A percentile compares a stretch with the other conserved stretches of the same genome.
phyloP scores from a whole-genome alignment of 306 rosid genomes.

The Luffa acutangula region DNA sequence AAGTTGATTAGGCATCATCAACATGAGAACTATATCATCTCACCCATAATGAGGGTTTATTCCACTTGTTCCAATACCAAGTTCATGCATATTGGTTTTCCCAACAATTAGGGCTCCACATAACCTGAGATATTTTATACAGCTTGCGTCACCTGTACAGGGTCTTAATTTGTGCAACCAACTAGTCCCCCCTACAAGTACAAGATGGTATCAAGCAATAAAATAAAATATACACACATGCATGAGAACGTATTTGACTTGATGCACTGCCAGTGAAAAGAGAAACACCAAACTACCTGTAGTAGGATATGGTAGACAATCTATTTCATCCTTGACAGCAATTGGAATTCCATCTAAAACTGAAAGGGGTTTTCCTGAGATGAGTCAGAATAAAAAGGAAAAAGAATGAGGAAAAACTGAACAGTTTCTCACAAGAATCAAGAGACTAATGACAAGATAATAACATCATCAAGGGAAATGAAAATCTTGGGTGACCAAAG shows the following conservation, averaged over 20 bases:
- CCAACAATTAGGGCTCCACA: constrained; percentile 87
- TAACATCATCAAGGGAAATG: not conserved
- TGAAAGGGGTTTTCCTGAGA: constrained; percentile 62
- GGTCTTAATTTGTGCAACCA: constrained; percentile 79
- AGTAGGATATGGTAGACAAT: constrained; percentile 86
- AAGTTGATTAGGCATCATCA: not conserved
- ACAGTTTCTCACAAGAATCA: not conserved
- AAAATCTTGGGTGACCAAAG: not conserved
- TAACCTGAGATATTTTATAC: constrained; percentile 57
- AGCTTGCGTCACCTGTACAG: constrained; percentile 67
- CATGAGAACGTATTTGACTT: not conserved
- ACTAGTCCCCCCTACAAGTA: constrained; percentile 63
- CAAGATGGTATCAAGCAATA: not conserved
- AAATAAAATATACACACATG: not conserved
- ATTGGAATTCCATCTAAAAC: constrained; percentile 72
- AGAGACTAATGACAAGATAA: too few species aligned
- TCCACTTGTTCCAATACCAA: constrained; percentile 94
- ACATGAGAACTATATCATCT: not conserved
- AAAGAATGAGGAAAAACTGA: not conserved
- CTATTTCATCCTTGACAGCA: constrained; percentile 91
- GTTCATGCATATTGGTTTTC: constrained; percentile 96
- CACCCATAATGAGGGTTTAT: constrained; percentile 94
- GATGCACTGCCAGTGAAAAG: not conserved
- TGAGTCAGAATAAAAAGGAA: constrained; percentile 1
- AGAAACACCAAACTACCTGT: constrained; percentile 44